A percentile compares a stretch with the other conserved stretches of the same genome.
These are phyloP conservation scores for Syncephalastrum contaminatum DNA, from an alignment of 371 early-diverging fungal genomes.

Conservation along the genomic window DNA sequence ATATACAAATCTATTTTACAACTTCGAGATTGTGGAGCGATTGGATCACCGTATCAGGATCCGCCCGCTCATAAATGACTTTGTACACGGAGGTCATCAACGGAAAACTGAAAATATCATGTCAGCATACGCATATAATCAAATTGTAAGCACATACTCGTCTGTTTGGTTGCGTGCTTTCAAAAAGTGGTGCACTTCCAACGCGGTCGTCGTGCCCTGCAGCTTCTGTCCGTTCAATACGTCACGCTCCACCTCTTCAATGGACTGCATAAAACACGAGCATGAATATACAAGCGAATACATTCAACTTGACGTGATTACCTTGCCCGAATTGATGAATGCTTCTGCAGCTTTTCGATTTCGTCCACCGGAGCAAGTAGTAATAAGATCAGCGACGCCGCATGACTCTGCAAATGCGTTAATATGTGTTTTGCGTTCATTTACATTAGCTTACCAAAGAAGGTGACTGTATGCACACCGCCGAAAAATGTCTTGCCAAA, in stretches of 20 bases:
- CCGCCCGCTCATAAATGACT: slow-evolving; percentile 74
- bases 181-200: slow-evolving; percentile 85
- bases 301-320: neutral
- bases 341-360: slow-evolving; percentile 90
- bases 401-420: slow-evolving; percentile 44
- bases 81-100: slow-evolving; percentile 85
- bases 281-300: neutral
- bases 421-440: neutral
- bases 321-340: slow-evolving; percentile 76
- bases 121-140: neutral
- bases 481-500: slow-evolving; percentile 81
- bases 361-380: slow-evolving; percentile 92
- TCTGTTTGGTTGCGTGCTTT: slow-evolving; percentile 55
- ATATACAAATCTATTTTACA: no score
- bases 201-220: slow-evolving; percentile 95
- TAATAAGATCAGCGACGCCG: slow-evolving; percentile 88
- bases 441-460: slow-evolving; percentile 74
- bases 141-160: slow-evolving; percentile 10
- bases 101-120: slow-evolving; percentile 63
- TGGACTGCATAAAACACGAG: slow-evolving; percentile 35
- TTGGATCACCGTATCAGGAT: slow-evolving; percentile 30
- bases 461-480: slow-evolving; percentile 84
- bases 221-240: slow-evolving; percentile 95
- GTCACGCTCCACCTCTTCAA: slow-evolving; percentile 85
- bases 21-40: neutral